Percentiles rank a stretch among this genome's conserved stretches.
phyloP scores from a whole-genome alignment of 2,329 filamentous ascomycete genomes.

The Paraconiothyrium sp. region DNA sequence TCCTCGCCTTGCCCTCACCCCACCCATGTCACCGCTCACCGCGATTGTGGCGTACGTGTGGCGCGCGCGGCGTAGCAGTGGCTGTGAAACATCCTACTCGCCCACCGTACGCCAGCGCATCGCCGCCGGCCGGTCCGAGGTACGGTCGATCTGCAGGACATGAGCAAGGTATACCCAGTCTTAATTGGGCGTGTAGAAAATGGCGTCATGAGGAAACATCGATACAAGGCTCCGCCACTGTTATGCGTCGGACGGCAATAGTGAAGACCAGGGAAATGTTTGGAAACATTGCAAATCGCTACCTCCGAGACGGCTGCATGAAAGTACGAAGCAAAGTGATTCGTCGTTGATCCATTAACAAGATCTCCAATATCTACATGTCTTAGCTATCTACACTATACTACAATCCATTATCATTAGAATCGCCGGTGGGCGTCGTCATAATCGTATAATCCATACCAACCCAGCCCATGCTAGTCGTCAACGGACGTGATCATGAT shows the following conservation, averaged over 20 bases:
- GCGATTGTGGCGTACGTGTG: slow-evolving; percentile 12
- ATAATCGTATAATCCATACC: slow-evolving; percentile 21
- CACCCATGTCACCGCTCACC: background rate
- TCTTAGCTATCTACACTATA: slow-evolving; percentile 18
- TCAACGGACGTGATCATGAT: slow-evolving; percentile 34
- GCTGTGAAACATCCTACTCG: slow-evolving; percentile 10
- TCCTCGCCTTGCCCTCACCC: background rate
- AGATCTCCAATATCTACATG: slow-evolving; percentile 4
- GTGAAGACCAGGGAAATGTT: too few species aligned
- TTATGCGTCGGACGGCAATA: background rate
- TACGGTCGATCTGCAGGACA: slow-evolving; percentile 4
- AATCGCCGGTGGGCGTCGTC: slow-evolving; percentile 13
- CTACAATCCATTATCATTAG: slow-evolving; percentile 29
- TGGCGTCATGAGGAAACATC: slow-evolving; percentile 1
- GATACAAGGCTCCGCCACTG: background rate
- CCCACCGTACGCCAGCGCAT: slow-evolving; percentile 7
- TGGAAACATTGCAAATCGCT: too few species aligned
- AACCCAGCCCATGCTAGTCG: slow-evolving; percentile 18
- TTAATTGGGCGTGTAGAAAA: background rate
- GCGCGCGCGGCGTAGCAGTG: background rate
- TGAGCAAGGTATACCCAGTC: background rate
- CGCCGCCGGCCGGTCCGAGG: background rate
- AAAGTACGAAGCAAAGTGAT: background rate
- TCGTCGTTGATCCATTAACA: background rate
- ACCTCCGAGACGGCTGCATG: background rate